Evolutionary conservation across 2,329 filamentous ascomycete genomes (phyloP).

Genomic region (Rhinocladiella mackenziei): DNA sequence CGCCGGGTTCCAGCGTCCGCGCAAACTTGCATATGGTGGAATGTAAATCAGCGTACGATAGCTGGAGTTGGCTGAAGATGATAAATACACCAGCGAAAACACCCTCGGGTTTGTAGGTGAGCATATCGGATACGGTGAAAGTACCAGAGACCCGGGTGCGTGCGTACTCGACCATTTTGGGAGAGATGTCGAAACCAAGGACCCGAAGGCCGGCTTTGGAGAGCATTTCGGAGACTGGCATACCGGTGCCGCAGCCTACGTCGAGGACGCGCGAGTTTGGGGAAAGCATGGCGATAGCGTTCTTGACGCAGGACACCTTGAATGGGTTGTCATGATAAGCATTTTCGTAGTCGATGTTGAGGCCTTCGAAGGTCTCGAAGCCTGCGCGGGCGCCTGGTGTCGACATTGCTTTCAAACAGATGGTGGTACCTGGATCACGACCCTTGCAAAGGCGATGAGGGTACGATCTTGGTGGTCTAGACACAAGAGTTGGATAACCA

Average conservation of each 20-base stretch:
- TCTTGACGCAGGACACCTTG: conserved; percentile 28
- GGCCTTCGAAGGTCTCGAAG: conserved; percentile 27
- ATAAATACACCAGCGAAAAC: conserved; percentile 32
- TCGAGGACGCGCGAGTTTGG: conserved; percentile 28
- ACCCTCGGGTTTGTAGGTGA: conserved; percentile 27
- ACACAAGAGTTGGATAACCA: too few relatives aligned
- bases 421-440: too few relatives aligned
- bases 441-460: too few relatives aligned
- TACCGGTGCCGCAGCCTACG: conserved; percentile 36
- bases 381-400: conserved; percentile 24
- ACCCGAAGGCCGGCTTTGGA: conserved; percentile 31
- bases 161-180: conserved; percentile 33
- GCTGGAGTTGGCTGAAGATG: conserved; percentile 32
- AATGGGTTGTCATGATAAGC: conserved; percentile 32
- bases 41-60: conserved; percentile 32
- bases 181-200: conserved; percentile 32
- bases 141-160: conserved; percentile 20
- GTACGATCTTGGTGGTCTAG: too few relatives aligned
- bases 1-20: conserved; percentile 27
- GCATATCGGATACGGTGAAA: conserved; percentile 31
- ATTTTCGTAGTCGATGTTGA: conserved; percentile 33
- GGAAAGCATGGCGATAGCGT: conserved; percentile 21
- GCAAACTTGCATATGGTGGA: conserved; percentile 28
- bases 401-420: conserved; percentile 26
- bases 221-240: conserved; percentile 32